Conservation (phyloP, 2,329 filamentous ascomycete species). For the Trichoderma koningii region DNA sequence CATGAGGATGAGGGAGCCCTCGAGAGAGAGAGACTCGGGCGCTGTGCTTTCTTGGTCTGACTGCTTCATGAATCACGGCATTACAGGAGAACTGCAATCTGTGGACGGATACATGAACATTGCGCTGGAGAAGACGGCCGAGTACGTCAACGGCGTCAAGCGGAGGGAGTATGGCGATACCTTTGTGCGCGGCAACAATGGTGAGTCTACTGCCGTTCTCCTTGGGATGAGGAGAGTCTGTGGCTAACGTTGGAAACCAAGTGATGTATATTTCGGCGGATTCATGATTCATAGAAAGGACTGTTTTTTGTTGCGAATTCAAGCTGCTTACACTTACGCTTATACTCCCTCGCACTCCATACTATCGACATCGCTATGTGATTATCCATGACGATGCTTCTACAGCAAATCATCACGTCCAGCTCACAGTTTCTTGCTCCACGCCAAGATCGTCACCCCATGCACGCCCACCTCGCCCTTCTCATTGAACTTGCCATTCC, state of each 20-base stretch:
- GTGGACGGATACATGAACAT: constrained; percentile 99
- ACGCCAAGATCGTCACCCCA: constrained; percentile 63
- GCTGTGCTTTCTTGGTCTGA: background rate
- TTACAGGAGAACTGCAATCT: constrained; percentile 84
- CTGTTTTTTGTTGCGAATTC: background rate
- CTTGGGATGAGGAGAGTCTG: background rate
- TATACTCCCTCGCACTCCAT: background rate
- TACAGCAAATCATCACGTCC: background rate
- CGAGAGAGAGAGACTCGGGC: background rate
- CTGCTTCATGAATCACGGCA: background rate
- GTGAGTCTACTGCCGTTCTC: constrained; percentile 48
- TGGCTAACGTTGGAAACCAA: constrained; percentile 13
- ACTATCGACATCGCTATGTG: background rate
- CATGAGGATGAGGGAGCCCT: background rate
- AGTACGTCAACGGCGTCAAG: constrained; percentile 84
- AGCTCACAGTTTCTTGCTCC: constrained; percentile 54
- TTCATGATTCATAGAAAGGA: constrained; percentile 41
- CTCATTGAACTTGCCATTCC: constrained; percentile 60
- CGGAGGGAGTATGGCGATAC: constrained; percentile 87
- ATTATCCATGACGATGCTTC: background rate
- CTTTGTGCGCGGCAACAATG: constrained; percentile 95
- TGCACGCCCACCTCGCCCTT: constrained; percentile 65
- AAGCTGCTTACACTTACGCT: background rate
- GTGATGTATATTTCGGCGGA: constrained; percentile 73
- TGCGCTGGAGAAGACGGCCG: constrained; percentile 90